Percentiles rank a stretch among this genome's conserved stretches.
These are phyloP conservation scores for Punica granatum DNA, from an alignment of 345 rosid species.

Conservation along the genomic window DNA sequence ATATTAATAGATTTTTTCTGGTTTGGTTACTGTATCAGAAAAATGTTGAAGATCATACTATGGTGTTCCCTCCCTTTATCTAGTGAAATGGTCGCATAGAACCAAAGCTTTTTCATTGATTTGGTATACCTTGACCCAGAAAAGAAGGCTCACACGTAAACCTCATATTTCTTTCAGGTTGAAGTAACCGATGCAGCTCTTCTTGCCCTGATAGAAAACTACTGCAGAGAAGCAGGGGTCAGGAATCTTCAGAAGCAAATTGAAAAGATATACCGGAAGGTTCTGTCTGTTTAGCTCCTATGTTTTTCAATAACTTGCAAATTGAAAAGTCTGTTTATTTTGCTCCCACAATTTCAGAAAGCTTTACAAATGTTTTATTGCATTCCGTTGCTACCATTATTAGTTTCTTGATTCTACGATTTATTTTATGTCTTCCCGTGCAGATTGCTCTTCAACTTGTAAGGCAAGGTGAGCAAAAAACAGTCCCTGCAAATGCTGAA, in stretches of 20 bases:
- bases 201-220: conserved; percentile 82
- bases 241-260: conserved; percentile 98
- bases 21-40: neutral
- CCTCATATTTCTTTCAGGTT: conserved; percentile 43
- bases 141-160: neutral
- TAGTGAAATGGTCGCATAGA: neutral
- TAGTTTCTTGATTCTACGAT: neutral
- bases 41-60: too few species aligned
- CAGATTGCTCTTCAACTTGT: conserved; percentile 96
- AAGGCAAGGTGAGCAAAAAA: conserved; percentile 47
- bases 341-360: too few species aligned
- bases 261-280: conserved; percentile 99
- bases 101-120: neutral
- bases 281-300: conserved; percentile 13
- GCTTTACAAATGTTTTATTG: too few species aligned
- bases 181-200: conserved; percentile 83
- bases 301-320: neutral
- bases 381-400: too few species aligned
- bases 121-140: neutral
- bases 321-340: too few species aligned
- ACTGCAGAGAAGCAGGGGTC: conserved; percentile 99
- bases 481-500: conserved; percentile 30
- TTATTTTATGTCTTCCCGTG: neutral
- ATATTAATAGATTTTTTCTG: neutral
- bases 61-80: neutral